Conservation (phyloP, 2,329 filamentous ascomycete species). For the Microsporum ferrugineum region DNA sequence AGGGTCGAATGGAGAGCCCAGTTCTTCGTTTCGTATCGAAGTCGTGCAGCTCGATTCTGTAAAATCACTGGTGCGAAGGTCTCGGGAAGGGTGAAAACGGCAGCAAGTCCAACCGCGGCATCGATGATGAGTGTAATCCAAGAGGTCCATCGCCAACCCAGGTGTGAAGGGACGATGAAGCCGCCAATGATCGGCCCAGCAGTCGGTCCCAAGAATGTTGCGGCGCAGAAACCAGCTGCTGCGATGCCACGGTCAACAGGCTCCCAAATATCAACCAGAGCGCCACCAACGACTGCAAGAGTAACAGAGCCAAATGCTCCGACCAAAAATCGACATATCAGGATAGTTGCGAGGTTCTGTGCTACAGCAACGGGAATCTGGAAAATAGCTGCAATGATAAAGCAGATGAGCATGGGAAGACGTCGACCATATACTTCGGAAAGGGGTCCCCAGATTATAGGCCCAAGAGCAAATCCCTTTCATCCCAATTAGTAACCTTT, state of each 20-base stretch:
- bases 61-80: slow-evolving; percentile 42
- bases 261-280: slow-evolving; percentile 40
- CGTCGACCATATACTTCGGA: slow-evolving; percentile 42
- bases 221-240: slow-evolving; percentile 34
- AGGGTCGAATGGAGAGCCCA: slow-evolving; percentile 37
- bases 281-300: slow-evolving; percentile 41
- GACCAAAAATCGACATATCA: slow-evolving; percentile 44
- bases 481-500: background rate
- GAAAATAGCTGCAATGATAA: slow-evolving; percentile 41
- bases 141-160: slow-evolving; percentile 48
- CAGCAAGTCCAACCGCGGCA: slow-evolving; percentile 32
- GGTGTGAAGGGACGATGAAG: slow-evolving; percentile 38
- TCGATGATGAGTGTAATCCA: slow-evolving; percentile 45
- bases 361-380: slow-evolving; percentile 46
- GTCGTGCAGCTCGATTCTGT: slow-evolving; percentile 35
- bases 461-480: slow-evolving; percentile 30
- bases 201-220: slow-evolving; percentile 41
- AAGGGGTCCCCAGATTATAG: slow-evolving; percentile 34
- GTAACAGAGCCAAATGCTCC: slow-evolving; percentile 44
- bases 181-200: slow-evolving; percentile 41
- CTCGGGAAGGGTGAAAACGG: slow-evolving; percentile 40
- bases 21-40: slow-evolving; percentile 40
- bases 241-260: slow-evolving; percentile 39
- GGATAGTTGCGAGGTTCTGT: slow-evolving; percentile 43
- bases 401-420: slow-evolving; percentile 39